Evolutionary conservation across 2,329 filamentous ascomycete species (phyloP).

Genomic region (Emergomyces orientalis): DNA sequence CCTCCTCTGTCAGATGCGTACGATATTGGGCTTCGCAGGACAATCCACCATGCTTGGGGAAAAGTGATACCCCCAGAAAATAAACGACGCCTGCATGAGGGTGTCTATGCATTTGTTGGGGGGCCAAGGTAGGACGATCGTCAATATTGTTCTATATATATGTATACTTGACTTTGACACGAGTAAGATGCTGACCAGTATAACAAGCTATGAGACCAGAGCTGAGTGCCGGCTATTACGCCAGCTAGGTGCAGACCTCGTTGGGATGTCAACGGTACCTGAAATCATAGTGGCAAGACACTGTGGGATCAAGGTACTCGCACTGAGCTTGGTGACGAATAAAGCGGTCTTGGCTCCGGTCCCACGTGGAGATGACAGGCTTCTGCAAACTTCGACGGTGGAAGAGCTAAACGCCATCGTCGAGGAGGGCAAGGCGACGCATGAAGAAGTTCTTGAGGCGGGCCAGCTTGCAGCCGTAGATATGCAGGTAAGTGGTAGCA

Average conservation of each 20-base stretch:
- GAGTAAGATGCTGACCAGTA: conserved; percentile 2
- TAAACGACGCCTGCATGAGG: conserved; percentile 50
- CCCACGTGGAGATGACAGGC: conserved; percentile 48
- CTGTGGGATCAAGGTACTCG: conserved; percentile 52
- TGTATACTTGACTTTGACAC: not conserved
- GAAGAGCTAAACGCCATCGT: conserved; percentile 47
- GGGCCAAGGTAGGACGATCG: conserved; percentile 47
- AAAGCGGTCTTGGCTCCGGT: conserved; percentile 51
- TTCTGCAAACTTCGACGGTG: conserved; percentile 42
- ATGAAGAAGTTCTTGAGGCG: conserved; percentile 56
- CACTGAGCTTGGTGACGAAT: conserved; percentile 59
- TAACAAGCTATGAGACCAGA: conserved; percentile 51
- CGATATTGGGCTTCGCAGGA: conserved; percentile 50
- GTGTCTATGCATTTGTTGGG: conserved; percentile 56
- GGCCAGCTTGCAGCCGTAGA: conserved; percentile 51
- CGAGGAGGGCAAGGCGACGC: conserved; percentile 52
- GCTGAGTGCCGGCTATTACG: conserved; percentile 56
- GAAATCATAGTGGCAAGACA: conserved; percentile 59
- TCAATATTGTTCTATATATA: not conserved
- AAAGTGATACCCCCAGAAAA: conserved; percentile 38
- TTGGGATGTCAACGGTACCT: conserved; percentile 61
- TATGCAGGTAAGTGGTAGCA: conserved; percentile 45
- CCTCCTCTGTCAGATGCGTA: conserved; percentile 58
- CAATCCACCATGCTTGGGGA: conserved; percentile 49
- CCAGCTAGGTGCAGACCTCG: conserved; percentile 55